Base-by-base conservation (phyloP, 148 eudicot species). In the Rhododendron henanense region DNA sequence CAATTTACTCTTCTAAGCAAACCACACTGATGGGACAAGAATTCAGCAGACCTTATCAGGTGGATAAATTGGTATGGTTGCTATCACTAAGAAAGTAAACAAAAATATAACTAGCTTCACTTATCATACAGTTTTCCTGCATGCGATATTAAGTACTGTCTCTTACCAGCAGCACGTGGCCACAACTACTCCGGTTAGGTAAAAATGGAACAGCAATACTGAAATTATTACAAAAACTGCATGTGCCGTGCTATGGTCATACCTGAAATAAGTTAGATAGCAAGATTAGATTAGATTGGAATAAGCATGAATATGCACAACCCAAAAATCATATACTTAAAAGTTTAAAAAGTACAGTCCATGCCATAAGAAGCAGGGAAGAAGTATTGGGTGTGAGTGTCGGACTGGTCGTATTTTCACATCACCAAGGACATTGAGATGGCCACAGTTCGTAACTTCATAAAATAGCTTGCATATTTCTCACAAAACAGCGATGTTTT, bases 191-290 rank as follows among this genome's bases (percentile, higher is more conserved):
- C 98, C 98, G 18, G 89, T 89, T 79, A 93, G 48, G 61, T 93
- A 83, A 85, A 96, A 95, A 89, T 95, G 98, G 87, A 94, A 90
- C 73, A 94, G 88, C 86, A 95, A 85, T 85, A 93, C 94, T 39
- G 98, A 93, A 63, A 94, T 88, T 86, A 95, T 92, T 77, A 97
- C 99, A 83, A 89, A 97, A 87, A 91, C 90, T 81, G 99, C 93
- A 93, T 97, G 98, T 65, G 93, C 96, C 28, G 91, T 81, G 89
- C 98, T 97, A 76, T 94, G 99, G 86, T 95, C 99, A 90, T 97
- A 97, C 93, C 99, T 97, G 98, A 91, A 90, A 87, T 84, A 84
- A 88, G 35, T 78, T 39, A 84, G 55, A 78, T 44, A 21, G 57
- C 82, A 71, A 78, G 76, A 76, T 69, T 69, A 78, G 76, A 76